phyloP scores from a whole-genome alignment of 1,284 basidiomycete species.

The Trichosporon sp. region DNA sequence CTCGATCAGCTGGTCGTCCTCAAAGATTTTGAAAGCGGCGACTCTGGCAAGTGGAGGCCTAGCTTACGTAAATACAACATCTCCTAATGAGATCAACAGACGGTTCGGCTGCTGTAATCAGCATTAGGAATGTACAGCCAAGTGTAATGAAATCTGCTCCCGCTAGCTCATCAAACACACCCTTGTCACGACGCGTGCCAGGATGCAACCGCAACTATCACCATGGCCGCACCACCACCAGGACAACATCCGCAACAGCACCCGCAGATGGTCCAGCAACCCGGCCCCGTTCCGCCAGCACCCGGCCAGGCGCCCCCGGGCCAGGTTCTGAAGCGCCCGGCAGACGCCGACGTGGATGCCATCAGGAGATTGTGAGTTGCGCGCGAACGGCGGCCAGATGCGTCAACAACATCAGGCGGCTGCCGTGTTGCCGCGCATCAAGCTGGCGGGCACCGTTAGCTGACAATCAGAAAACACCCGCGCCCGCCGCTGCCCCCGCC shows the following conservation, averaged over 20 bases:
- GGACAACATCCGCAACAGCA: not conserved
- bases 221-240: conserved; percentile 4
- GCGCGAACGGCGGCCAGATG: not conserved
- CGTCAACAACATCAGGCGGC: not conserved
- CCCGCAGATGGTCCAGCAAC: not conserved
- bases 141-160: not conserved
- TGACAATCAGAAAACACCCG: conserved; percentile 29
- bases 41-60: not conserved
- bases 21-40: conserved; percentile 11
- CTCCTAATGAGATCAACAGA: not conserved
- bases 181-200: not conserved
- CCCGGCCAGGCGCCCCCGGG: not conserved
- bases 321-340: not conserved
- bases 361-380: not conserved
- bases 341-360: not conserved
- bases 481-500: conserved; percentile 48
- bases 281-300: not conserved
- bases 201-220: not conserved
- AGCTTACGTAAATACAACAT: not conserved
- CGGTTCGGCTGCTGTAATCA: not conserved
- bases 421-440: not conserved
- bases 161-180: not conserved
- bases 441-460: not conserved
- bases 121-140: not conserved
- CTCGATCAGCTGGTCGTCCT: not conserved